Evolutionary conservation across 495 filamentous ascomycete species (phyloP), one percentile per base, ranked within the genome.

Genomic region (Aspergillus cavernicola): DNA sequence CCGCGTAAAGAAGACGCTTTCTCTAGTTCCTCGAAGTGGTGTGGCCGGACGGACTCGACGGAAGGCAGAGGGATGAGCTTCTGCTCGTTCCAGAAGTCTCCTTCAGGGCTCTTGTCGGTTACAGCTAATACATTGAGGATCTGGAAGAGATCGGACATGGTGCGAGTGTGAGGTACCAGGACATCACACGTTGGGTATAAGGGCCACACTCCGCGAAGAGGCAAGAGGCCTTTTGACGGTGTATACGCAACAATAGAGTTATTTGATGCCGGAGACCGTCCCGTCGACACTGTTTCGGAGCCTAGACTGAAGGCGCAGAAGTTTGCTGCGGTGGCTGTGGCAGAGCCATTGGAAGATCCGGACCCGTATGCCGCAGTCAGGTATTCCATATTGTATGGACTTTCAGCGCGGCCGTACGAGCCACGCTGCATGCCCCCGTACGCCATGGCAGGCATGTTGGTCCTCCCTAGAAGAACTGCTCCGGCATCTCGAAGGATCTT

Each of bases 401-500:
- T 68, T 52, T 71, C 68, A 8, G 66, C 68, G 13, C 66, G 65
- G 5, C 68, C 68, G 38, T 67, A 71, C 20, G 54, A 57, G n/a
- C 68, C 68, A 11, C 66, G 66, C 50, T 71, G 68, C 68, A 71
- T 71, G 1, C 66, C 68, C n/a, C 68, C 68, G 31, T 69, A 69
- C 9, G 68, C 68, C 68, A 71, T 71, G n/a, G 68, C 65, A 15
- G 68, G 68, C 68, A 71, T 71, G 40, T 71, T 71, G 6, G 68
- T 71, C 9, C 65, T 60, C 22, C 86, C 86, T 5, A 90, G 63
- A 11, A 90, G 71, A 9, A 89, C 67, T 4, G 85, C 86, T 6
- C 86, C 86, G 5, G 81, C 80, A 47, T 78, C 57, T 18, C 47
- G 52, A 6, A 59, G 52, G 28, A 52, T 64, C 20, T 85, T 77